Evolutionary conservation across 768 basidiomycete species (phyloP).

Genomic region (Cyathus striatus): DNA sequence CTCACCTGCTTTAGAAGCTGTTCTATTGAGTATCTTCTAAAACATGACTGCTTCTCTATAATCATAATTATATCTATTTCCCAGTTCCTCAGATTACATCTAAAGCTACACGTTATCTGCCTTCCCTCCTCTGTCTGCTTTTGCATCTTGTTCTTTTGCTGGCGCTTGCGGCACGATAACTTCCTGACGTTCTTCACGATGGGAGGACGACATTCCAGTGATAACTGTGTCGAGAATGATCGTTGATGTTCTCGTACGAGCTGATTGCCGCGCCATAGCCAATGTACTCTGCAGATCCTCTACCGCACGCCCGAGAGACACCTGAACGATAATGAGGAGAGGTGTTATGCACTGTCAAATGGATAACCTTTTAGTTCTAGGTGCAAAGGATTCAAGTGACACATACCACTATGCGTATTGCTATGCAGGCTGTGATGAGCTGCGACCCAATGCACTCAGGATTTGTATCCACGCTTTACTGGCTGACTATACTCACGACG

Average conservation of each 20-base stretch:
- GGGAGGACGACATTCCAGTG: slow-evolving; percentile 2
- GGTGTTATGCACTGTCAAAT: slow-evolving; percentile 16
- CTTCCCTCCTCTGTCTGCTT: background rate
- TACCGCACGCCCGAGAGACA: slow-evolving; percentile 13
- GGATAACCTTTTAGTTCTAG: background rate
- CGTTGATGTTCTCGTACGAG: slow-evolving; percentile 1
- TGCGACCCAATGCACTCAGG: background rate
- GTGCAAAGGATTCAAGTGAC: background rate
- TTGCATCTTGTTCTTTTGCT: background rate
- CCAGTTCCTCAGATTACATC: background rate
- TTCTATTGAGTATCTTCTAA: background rate
- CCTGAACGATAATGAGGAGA: slow-evolving; percentile 18
- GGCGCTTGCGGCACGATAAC: too few species aligned
- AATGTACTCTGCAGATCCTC: slow-evolving; percentile 13
- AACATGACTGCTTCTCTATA: background rate
- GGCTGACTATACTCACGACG: slow-evolving; percentile 10
- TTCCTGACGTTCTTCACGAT: too few species aligned
- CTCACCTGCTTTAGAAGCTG: too few species aligned
- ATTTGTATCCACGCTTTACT: background rate
- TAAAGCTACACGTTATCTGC: background rate
- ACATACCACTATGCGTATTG: slow-evolving; percentile 15
- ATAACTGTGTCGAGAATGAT: slow-evolving; percentile 12
- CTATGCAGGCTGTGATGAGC: slow-evolving; percentile 13
- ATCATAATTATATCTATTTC: background rate
- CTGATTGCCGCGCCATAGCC: slow-evolving; percentile 4